Percentiles rank a stretch among this genome's conserved stretches.
Conservation (phyloP, 2,329 filamentous ascomycete genomes). For the Alternaria infectoria region DNA sequence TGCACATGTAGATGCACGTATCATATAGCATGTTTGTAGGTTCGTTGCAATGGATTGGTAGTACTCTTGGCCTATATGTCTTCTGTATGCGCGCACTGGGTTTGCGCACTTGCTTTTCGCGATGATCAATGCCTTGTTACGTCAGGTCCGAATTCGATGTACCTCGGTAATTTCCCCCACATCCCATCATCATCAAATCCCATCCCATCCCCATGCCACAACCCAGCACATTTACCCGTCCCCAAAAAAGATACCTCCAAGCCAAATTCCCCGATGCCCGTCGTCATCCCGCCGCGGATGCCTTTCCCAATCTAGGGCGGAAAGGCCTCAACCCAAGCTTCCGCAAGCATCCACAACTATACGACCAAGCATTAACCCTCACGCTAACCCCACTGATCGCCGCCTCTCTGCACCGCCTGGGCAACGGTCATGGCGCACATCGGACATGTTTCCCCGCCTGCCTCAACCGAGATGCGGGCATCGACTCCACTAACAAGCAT, state of each 20-base stretch:
- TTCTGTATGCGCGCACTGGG: too few species aligned
- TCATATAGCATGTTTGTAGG: neutral
- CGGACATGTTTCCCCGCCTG: constrained; percentile 11
- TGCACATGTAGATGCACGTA: neutral
- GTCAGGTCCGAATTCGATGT: neutral
- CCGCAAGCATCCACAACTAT: constrained; percentile 16
- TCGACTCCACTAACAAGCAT: constrained; percentile 6
- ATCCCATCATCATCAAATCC: neutral
- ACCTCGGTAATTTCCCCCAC: constrained; percentile 2
- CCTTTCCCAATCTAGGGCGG: constrained; percentile 19
- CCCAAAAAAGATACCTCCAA: neutral
- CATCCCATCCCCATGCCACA: too few species aligned
- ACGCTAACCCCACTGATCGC: constrained; percentile 27
- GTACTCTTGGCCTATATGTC: too few species aligned
- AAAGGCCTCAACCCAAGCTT: constrained; percentile 15
- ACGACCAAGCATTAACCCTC: constrained; percentile 10
- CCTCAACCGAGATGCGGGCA: constrained; percentile 10
- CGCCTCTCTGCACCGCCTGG: neutral
- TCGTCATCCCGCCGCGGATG: constrained; percentile 7
- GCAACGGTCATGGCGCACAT: constrained; percentile 20
- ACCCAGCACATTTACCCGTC: too few species aligned
- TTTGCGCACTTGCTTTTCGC: neutral
- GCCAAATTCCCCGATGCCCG: constrained; percentile 6
- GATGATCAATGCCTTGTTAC: neutral
- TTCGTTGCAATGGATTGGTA: neutral